Percentiles rank a stretch among this genome's conserved stretches.
These are phyloP conservation scores for Botrytis sinoallii DNA, from an alignment of 2,329 filamentous ascomycete species.

Conservation along the genomic window DNA sequence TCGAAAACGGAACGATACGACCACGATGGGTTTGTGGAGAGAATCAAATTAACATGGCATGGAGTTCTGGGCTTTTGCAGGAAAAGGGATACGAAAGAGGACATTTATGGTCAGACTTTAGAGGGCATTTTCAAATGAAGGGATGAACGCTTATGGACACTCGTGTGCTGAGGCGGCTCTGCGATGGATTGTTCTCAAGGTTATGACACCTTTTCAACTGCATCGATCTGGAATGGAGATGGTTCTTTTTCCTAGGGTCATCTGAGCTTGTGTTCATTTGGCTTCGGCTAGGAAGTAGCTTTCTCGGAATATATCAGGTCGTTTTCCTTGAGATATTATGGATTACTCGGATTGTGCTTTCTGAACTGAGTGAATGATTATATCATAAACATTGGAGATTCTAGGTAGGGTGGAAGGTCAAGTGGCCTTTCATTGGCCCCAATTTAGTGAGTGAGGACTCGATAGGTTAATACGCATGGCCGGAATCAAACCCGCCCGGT, in stretches of 20 bases:
- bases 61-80: constrained; percentile 23
- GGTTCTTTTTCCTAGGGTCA: constrained; percentile 15
- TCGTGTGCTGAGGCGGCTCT: constrained; percentile 17
- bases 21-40: constrained; percentile 12
- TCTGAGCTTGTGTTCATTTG: constrained; percentile 11
- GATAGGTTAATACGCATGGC: not conserved
- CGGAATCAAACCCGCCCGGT: not conserved
- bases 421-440: not conserved
- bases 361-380: constrained; percentile 9
- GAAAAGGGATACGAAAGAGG: constrained; percentile 14
- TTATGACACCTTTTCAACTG: constrained; percentile 11
- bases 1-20: constrained; percentile 14
- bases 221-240: constrained; percentile 20
- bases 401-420: not conserved
- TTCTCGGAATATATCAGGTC: constrained; percentile 21
- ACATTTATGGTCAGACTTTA: constrained; percentile 13
- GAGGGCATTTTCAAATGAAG: constrained; percentile 18
- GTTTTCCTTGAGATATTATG: constrained; percentile 13
- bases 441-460: not conserved
- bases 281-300: constrained; percentile 18
- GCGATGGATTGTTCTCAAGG: constrained; percentile 17
- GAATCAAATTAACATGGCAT: constrained; percentile 20
- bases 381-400: not conserved
- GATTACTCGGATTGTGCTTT: not conserved
- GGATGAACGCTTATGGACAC: constrained; percentile 17